These are phyloP conservation scores for Penicillium longicatenatum DNA, from an alignment of 495 filamentous ascomycete genomes.

Conservation along the genomic window DNA sequence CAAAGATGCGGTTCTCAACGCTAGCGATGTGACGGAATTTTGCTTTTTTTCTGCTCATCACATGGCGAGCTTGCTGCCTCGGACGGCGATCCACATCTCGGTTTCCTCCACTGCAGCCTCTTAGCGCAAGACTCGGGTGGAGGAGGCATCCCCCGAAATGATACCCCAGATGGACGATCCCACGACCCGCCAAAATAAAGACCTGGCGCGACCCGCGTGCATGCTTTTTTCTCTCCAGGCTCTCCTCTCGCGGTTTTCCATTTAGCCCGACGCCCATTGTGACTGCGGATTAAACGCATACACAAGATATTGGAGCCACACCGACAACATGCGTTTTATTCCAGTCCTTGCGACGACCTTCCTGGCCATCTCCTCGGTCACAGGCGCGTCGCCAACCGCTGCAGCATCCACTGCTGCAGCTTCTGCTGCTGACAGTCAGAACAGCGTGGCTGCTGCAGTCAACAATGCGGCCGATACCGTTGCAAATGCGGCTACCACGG, in stretches of 20 bases:
- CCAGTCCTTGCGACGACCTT: slow-evolving; percentile 29
- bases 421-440: slow-evolving; percentile 5
- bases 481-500: slow-evolving; percentile 14
- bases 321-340: slow-evolving; percentile 31
- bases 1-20: background rate
- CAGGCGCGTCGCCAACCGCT: slow-evolving; percentile 22
- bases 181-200: slow-evolving; percentile 27
- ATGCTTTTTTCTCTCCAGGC: slow-evolving; percentile 12
- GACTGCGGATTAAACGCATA: slow-evolving; percentile 12
- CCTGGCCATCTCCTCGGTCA: slow-evolving; percentile 23
- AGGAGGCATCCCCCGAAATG: slow-evolving; percentile 18
- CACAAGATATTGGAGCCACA: slow-evolving; percentile 12
- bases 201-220: slow-evolving; percentile 15
- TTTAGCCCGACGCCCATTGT: slow-evolving; percentile 24
- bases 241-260: slow-evolving; percentile 24
- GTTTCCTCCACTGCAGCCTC: slow-evolving; percentile 3
- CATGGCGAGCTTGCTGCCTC: slow-evolving; percentile 8
- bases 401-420: slow-evolving; percentile 11
- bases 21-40: background rate
- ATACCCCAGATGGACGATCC: slow-evolving; percentile 21
- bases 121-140: slow-evolving; percentile 9
- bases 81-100: slow-evolving; percentile 13
- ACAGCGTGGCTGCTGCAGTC: slow-evolving; percentile 9
- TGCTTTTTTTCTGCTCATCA: slow-evolving; percentile 1
- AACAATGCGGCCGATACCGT: slow-evolving; percentile 14